phyloP scores from a whole-genome alignment of 2,329 filamentous ascomycete species.

The Hypoxylon sp. region DNA sequence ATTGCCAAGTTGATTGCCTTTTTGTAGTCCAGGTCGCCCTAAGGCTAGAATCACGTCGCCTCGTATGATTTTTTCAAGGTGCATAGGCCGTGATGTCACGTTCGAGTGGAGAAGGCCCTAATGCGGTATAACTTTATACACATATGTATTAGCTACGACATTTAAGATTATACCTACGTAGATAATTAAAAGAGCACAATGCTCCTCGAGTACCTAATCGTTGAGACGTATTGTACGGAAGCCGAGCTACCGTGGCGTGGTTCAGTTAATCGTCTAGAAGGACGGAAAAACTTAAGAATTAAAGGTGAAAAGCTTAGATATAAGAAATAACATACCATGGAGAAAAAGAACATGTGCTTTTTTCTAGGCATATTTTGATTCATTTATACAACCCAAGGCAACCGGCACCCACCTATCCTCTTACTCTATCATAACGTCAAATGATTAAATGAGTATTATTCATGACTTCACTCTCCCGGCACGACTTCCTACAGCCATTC shows the following conservation, averaged over 20 bases:
- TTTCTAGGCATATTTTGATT: not conserved
- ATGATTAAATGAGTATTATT: not conserved
- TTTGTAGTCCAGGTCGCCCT: not conserved
- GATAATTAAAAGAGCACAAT: too few relatives aligned
- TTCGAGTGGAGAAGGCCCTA: not conserved
- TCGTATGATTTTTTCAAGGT: not conserved
- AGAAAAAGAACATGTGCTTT: not conserved
- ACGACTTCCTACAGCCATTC: not conserved
- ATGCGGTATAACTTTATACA: not conserved
- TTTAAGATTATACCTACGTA: too few relatives aligned
- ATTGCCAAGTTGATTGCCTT: not conserved
- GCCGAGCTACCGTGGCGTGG: too few relatives aligned
- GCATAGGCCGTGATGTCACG: not conserved
- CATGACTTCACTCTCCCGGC: constrained; percentile 23
- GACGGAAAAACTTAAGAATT: too few relatives aligned
- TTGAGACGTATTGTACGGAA: too few relatives aligned
- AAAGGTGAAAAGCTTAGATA: too few relatives aligned
- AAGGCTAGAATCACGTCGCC: not conserved
- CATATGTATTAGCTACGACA: too few relatives aligned
- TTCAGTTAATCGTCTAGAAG: too few relatives aligned
- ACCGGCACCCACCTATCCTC: not conserved
- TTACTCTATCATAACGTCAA: constrained; percentile 27
- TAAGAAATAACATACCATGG: not conserved
- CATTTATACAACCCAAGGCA: not conserved
- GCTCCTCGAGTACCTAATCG: too few relatives aligned